Evolutionary conservation across 106 monocot genomes (phyloP).

Genomic region (Gastrodia elata): DNA sequence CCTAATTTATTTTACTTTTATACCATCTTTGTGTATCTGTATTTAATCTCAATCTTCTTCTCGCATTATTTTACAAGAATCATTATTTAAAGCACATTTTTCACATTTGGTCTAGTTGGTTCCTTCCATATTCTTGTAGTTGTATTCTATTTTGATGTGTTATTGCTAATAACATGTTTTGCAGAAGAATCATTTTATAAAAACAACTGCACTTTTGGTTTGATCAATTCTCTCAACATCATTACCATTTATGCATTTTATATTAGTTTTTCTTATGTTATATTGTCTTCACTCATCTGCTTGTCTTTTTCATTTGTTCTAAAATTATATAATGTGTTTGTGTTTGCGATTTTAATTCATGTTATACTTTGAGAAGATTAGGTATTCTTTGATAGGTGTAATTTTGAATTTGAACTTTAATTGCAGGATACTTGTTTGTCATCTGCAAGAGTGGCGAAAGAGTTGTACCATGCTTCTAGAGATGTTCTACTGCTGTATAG

Average conservation of each 20-base stretch:
- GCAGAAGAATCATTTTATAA: too few species aligned
- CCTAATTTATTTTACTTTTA: neutral
- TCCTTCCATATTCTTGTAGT: neutral
- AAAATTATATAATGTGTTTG: neutral
- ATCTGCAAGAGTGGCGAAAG: slow-evolving; percentile 72
- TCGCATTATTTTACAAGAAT: neutral
- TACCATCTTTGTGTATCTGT: neutral
- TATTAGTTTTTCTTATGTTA: neutral
- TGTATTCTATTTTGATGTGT: too few species aligned
- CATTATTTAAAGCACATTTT: neutral
- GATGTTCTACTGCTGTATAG: slow-evolving; percentile 74
- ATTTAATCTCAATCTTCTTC: neutral
- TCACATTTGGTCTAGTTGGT: neutral
- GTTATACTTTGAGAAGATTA: neutral
- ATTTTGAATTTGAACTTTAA: slow-evolving; percentile 32
- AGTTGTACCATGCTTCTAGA: slow-evolving; percentile 92
- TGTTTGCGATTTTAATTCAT: neutral
- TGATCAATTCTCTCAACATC: neutral
- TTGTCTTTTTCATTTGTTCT: neutral
- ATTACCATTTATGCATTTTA: neutral
- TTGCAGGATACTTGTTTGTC: slow-evolving; percentile 97
- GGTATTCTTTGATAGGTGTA: slow-evolving; percentile 15
- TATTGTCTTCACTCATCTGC: neutral
- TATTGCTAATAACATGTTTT: too few species aligned
- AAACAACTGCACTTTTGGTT: too few species aligned